These are phyloP conservation scores for Dictyostelium purpureum DNA, from an alignment of 78 protist species.

Conservation along the genomic window DNA sequence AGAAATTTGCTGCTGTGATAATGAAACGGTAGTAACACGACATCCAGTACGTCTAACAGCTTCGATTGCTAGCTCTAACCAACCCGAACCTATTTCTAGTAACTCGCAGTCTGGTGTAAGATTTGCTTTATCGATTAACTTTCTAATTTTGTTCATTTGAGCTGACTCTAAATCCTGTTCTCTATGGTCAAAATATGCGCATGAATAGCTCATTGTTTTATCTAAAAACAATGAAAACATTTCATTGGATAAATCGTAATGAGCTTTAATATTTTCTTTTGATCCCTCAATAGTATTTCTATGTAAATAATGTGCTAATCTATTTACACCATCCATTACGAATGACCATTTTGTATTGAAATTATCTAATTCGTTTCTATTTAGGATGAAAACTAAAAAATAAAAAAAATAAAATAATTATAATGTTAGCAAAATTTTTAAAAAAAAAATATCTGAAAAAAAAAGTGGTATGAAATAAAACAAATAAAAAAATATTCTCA, in stretches of 20 bases:
- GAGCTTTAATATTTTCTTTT: conserved; percentile 75
- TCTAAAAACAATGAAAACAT: conserved; percentile 77
- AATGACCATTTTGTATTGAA: conserved; percentile 61
- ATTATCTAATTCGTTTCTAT: conserved; percentile 54
- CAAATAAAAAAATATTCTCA: neutral
- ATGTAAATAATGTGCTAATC: conserved; percentile 29
- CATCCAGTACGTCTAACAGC: conserved; percentile 62
- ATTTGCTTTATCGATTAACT: conserved; percentile 63
- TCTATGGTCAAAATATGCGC: conserved; percentile 22
- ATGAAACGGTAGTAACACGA: conserved; percentile 43
- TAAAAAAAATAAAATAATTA: neutral
- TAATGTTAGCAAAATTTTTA: neutral
- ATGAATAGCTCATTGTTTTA: conserved; percentile 79
- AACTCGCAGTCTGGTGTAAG: conserved; percentile 27
- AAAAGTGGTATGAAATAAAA: neutral
- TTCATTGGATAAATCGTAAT: conserved; percentile 80
- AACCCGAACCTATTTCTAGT: conserved; percentile 81
- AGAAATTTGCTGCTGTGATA: conserved; percentile 43
- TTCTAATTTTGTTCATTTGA: conserved; percentile 58
- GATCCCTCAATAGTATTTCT: conserved; percentile 51
- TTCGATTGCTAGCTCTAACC: conserved; percentile 72
- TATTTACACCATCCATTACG: conserved; percentile 43
- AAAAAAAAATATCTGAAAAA: neutral
- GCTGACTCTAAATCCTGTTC: conserved; percentile 50
- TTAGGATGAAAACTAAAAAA: conserved; percentile 16